Evolutionary conservation across 148 eudicot species (phyloP).

Genomic region (Vaccinium corymbosum): DNA sequence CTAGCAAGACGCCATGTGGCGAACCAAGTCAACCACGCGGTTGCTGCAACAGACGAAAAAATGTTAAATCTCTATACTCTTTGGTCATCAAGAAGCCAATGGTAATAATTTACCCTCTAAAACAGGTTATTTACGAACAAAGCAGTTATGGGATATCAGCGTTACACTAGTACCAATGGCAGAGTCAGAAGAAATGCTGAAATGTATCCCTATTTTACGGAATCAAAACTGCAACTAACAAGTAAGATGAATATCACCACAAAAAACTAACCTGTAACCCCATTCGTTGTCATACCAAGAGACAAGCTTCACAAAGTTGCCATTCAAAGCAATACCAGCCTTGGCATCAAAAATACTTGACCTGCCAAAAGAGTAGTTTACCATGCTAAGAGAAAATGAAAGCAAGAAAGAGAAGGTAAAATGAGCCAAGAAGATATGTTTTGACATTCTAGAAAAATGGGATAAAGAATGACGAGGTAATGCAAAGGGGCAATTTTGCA

Average conservation of each 20-base stretch:
- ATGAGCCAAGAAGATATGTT: neutral
- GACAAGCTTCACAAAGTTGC: constrained; percentile 64
- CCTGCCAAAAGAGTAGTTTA: constrained; percentile 28
- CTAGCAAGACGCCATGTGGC: constrained; percentile 36
- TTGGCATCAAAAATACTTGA: constrained; percentile 71
- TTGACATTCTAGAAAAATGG: neutral
- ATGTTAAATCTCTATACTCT: neutral
- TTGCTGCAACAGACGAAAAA: constrained; percentile 38
- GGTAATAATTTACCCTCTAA: neutral
- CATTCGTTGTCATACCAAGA: constrained; percentile 77
- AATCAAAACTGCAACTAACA: neutral
- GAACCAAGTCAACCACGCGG: constrained; percentile 61
- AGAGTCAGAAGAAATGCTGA: neutral
- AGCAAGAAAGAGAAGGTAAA: neutral
- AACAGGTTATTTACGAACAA: neutral
- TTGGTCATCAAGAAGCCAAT: neutral
- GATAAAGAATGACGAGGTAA: neutral
- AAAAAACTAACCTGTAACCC: constrained; percentile 63
- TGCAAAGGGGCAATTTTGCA: neutral
- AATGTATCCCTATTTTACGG: neutral
- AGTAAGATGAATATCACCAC: neutral
- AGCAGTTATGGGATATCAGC: neutral
- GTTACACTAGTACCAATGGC: neutral
- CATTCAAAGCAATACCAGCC: constrained; percentile 70
- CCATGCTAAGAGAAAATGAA: neutral